Evolutionary conservation across 768 basidiomycete species (phyloP).

Genomic region (Lenzites betulinus): DNA sequence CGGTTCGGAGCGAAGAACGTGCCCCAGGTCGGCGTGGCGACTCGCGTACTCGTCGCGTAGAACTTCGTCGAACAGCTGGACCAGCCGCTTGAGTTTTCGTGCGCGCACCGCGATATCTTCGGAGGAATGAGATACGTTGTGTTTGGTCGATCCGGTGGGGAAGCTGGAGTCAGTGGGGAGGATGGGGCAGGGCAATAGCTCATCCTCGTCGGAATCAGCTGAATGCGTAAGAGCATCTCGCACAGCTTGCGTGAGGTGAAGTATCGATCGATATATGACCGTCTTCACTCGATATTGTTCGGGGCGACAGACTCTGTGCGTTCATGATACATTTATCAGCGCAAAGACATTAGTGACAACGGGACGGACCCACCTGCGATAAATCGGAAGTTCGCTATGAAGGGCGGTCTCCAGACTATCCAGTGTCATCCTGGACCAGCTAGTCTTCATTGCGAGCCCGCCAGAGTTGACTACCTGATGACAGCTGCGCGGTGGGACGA

Average conservation of each 20-base stretch:
- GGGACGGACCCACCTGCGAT: constrained; percentile 57
- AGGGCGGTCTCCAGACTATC: constrained; percentile 59
- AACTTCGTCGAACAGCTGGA: constrained; percentile 28
- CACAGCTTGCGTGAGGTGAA: constrained; percentile 34
- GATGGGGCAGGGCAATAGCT: no score
- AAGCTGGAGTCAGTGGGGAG: no score
- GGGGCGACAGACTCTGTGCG: constrained; percentile 68
- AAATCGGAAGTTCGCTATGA: constrained; percentile 76
- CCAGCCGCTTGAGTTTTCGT: constrained; percentile 21
- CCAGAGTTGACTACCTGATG: constrained; percentile 85
- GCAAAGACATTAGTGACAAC: neutral
- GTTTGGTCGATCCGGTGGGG: no score
- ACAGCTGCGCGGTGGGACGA: constrained; percentile 79
- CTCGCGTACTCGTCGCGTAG: constrained; percentile 27
- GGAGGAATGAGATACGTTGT: neutral
- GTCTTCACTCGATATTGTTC: constrained; percentile 79
- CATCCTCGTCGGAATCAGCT: neutral
- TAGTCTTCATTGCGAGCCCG: constrained; percentile 80
- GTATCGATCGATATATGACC: constrained; percentile 58
- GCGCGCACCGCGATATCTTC: neutral
- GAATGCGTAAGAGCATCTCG: neutral
- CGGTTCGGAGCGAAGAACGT: constrained; percentile 9
- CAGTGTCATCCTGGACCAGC: constrained; percentile 86
- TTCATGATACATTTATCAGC: neutral
- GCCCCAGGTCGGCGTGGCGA: constrained; percentile 19